Evolutionary conservation across 1,284 basidiomycete genomes (phyloP).

Genomic region (Sporisorium graminicola): DNA sequence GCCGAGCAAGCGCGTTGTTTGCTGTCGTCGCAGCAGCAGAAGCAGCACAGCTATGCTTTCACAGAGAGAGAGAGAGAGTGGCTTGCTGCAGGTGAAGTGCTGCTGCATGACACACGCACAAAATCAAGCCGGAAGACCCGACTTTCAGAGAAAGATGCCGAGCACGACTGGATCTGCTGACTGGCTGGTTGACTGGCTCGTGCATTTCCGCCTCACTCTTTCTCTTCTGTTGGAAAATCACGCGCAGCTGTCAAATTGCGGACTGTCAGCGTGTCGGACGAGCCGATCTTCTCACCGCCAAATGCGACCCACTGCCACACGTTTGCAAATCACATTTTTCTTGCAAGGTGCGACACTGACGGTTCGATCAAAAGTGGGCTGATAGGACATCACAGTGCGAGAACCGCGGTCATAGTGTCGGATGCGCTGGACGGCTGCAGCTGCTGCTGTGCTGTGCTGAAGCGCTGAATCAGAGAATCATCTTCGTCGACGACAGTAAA

Average conservation of each 20-base stretch:
- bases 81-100: neutral
- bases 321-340: too few species aligned
- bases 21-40: too few species aligned
- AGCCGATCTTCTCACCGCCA: neutral
- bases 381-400: neutral
- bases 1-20: neutral
- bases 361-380: neutral
- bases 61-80: neutral
- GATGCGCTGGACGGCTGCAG: neutral
- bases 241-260: conserved; percentile 18
- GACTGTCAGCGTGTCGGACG: neutral
- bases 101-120: conserved; percentile 1
- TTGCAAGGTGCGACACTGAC: neutral
- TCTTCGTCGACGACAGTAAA: conserved; percentile 49
- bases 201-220: too few species aligned
- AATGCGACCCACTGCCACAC: neutral
- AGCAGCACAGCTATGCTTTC: too few species aligned
- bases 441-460: neutral
- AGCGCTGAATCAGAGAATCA: conserved; percentile 27
- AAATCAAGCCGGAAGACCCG: conserved; percentile 16
- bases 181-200: conserved; percentile 1
- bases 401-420: neutral
- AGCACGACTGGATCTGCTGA: neutral
- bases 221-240: too few species aligned
- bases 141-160: neutral